Percentiles rank a stretch among this genome's conserved stretches.
phyloP scores from a whole-genome alignment of 2,329 filamentous ascomycete genomes.

The Colletotrichum sp. region DNA sequence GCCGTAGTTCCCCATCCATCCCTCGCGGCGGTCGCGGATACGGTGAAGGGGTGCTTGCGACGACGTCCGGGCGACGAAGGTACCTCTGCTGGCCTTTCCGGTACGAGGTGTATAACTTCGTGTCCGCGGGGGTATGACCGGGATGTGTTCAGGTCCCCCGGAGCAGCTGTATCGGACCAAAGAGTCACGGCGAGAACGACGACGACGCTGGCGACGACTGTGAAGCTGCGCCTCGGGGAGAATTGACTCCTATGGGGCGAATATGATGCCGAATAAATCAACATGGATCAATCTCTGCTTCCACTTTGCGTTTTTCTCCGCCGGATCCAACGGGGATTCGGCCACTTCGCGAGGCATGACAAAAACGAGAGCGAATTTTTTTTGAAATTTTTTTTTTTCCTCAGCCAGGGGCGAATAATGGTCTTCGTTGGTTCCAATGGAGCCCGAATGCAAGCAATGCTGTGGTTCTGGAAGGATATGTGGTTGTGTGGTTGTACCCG shows the following conservation, averaged over 20 bases:
- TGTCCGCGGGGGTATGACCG: neutral
- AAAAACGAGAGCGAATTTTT: neutral
- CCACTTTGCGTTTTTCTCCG: neutral
- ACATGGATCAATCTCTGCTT: neutral
- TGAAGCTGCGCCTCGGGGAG: neutral
- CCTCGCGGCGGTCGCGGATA: slow-evolving; percentile 11
- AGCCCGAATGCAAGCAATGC: slow-evolving; percentile 5
- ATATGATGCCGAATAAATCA: neutral
- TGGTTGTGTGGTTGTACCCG: neutral
- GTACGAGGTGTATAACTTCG: neutral
- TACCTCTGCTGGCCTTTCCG: neutral
- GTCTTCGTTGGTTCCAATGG: neutral
- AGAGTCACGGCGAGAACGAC: neutral
- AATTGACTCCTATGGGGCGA: neutral
- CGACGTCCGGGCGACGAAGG: neutral
- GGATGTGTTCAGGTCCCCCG: neutral
- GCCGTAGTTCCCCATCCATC: neutral
- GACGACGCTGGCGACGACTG: slow-evolving; percentile 7
- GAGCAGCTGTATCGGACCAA: neutral
- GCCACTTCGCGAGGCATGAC: neutral
- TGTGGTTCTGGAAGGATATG: neutral
- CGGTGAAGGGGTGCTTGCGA: slow-evolving; percentile 1
- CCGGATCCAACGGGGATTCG: neutral
- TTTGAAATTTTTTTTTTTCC: neutral
- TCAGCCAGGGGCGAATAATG: neutral